These are phyloP conservation scores for Trebouxia sp. DNA, from an alignment of 139 green algal species.

Conservation along the genomic window DNA sequence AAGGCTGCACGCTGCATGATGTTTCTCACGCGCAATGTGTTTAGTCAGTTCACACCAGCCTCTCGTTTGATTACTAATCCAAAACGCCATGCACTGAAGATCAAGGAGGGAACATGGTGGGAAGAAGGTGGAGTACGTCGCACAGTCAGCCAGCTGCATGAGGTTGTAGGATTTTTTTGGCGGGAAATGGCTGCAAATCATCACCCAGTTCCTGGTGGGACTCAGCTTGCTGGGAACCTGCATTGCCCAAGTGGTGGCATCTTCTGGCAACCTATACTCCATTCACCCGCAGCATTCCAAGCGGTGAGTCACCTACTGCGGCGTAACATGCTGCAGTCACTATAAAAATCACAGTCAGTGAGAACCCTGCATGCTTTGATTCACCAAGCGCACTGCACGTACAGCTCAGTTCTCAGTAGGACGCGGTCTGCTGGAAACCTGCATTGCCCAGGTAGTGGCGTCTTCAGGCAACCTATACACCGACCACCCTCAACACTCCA, in stretches of 20 bases:
- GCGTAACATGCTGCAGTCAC: too few relatives aligned
- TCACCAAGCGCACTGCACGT: too few relatives aligned
- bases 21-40: too few relatives aligned
- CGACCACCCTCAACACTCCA: neutral
- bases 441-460: conserved; percentile 12
- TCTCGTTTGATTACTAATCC: too few relatives aligned
- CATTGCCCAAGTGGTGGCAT: conserved; percentile 16
- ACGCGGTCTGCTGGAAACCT: neutral
- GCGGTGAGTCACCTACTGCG: too few relatives aligned
- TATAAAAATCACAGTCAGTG: too few relatives aligned
- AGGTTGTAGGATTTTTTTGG: neutral
- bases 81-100: too few relatives aligned
- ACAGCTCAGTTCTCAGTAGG: too few relatives aligned
- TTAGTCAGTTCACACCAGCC: too few relatives aligned
- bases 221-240: neutral
- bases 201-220: conserved; percentile 18
- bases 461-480: conserved; percentile 23
- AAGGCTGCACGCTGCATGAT: too few relatives aligned
- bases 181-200: neutral
- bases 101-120: conserved; percentile 19
- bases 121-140: neutral
- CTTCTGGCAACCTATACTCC: conserved; percentile 20
- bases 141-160: conserved; percentile 12
- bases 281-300: conserved; percentile 1
- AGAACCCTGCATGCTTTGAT: too few relatives aligned